A percentile compares a stretch with the other conserved stretches of the same genome.
phyloP scores from a whole-genome alignment of 768 basidiomycete genomes.

The Phlegmacium glaucopus region DNA sequence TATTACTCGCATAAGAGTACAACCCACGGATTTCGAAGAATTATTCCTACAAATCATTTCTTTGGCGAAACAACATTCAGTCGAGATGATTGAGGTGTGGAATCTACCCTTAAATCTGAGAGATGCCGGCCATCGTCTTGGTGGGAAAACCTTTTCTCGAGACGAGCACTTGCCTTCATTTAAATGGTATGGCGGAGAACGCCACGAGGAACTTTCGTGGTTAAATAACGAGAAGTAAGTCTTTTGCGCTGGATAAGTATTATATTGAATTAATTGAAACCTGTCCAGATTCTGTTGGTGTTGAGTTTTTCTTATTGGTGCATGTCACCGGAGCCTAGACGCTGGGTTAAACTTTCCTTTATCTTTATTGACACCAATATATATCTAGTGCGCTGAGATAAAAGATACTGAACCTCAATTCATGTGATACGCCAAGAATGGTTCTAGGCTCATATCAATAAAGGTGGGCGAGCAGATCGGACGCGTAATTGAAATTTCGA shows the following conservation, averaged over 20 bases:
- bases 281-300: constrained; percentile 23
- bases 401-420: too few species aligned
- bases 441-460: too few species aligned
- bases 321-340: too few species aligned
- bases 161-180: constrained; percentile 36
- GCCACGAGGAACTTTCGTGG: constrained; percentile 14
- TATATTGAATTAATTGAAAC: neutral
- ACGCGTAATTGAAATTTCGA: too few species aligned
- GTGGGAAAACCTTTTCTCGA: constrained; percentile 27
- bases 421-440: too few species aligned
- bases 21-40: constrained; percentile 23
- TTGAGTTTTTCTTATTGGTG: neutral
- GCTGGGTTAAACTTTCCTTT: too few species aligned
- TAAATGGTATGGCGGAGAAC: constrained; percentile 39
- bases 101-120: constrained; percentile 27
- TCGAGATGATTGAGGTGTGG: constrained; percentile 44
- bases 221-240: constrained; percentile 23
- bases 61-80: constrained; percentile 18
- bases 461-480: too few species aligned
- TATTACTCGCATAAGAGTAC: constrained; percentile 25
- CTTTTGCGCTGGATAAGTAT: neutral
- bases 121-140: constrained; percentile 15
- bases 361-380: too few species aligned
- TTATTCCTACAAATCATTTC: constrained; percentile 30
- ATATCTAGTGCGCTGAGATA: too few species aligned